Base-by-base conservation (phyloP, 306 rosid genomes). In the Glycine soja region DNA sequence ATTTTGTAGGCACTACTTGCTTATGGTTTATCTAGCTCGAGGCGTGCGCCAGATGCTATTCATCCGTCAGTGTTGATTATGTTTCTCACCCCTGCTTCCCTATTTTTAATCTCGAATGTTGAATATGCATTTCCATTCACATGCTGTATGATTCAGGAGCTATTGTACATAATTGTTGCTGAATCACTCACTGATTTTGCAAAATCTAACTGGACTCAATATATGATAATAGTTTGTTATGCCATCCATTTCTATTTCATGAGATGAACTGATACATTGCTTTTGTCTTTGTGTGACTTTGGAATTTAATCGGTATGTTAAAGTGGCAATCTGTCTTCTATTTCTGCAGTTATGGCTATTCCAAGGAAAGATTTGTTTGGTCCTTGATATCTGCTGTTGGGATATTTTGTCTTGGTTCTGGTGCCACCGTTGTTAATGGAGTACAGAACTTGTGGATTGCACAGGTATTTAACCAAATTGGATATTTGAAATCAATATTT, bases 321-420 rank as follows among this genome's bases (percentile, higher is more conserved):
- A 74, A 80, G 79, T 75, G 66, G 38, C 58, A 57, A 11, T 70
- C 9, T 67, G 7, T 80, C 51, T 80, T 83, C 78, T 51, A 65
- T 83, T 81, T 75, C 54, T 79, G 48, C 91, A 96, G 99, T 75
- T 96, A 96, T 80, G 99, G 99, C 72, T 96, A 96, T 77, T 96
- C 99, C 75, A 96, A 93, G 89, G 99, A 96, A 88, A 92, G 99
- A 87, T 96, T 96, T 88, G 98, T 96, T 72, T 96, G 99, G 98
- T 96, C 99, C 61, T 92, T 96, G 90, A 96, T 93, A 88, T 96
- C 98, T 63, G 99, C 98, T 79, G 97, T 93, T 70, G 98, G 98
- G 67, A 96, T 96, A 86, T 93, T 93, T 86, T 96, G 99, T 88
- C 92, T 96, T 86, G 99, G 99, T 88, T 90, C 99, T 52, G 98